Conservation (phyloP, 2,329 filamentous ascomycete genomes). For the Truncatella angustata region DNA sequence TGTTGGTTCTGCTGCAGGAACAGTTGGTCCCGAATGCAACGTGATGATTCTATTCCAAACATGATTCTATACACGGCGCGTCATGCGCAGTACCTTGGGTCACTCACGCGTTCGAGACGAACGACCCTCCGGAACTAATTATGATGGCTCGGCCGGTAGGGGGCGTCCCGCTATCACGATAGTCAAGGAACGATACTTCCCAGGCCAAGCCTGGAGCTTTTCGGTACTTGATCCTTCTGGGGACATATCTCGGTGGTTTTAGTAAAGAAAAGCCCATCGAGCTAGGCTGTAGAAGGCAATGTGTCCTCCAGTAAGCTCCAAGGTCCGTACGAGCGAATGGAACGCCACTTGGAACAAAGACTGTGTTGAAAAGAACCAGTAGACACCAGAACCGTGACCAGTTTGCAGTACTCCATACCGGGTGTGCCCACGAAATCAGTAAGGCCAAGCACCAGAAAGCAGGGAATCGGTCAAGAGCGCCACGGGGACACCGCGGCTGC, state of each 20-base stretch:
- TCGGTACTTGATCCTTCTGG: neutral
- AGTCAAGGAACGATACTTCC: neutral
- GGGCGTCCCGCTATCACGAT: neutral
- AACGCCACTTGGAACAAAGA: slow-evolving; percentile 10
- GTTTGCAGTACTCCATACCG: no score
- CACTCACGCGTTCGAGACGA: neutral
- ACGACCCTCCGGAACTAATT: neutral
- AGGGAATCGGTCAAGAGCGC: neutral
- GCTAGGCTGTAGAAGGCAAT: neutral
- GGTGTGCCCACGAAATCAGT: no score
- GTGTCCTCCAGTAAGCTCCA: neutral
- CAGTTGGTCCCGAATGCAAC: slow-evolving; percentile 9
- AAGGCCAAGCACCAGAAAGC: no score
- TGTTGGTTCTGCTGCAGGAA: slow-evolving; percentile 1
- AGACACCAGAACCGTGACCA: neutral
- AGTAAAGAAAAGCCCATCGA: neutral
- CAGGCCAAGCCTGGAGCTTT: neutral
- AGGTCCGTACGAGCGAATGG: neutral
- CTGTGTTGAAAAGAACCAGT: neutral
- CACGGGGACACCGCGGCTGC: neutral
- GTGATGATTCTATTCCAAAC: slow-evolving; percentile 5
- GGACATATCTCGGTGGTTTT: neutral
- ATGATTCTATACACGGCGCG: neutral
- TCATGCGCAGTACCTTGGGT: slow-evolving; percentile 4
- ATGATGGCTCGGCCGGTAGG: neutral